These are phyloP conservation scores for Wallemia hederae DNA, from an alignment of 1,284 basidiomycete genomes.

Conservation along the genomic window DNA sequence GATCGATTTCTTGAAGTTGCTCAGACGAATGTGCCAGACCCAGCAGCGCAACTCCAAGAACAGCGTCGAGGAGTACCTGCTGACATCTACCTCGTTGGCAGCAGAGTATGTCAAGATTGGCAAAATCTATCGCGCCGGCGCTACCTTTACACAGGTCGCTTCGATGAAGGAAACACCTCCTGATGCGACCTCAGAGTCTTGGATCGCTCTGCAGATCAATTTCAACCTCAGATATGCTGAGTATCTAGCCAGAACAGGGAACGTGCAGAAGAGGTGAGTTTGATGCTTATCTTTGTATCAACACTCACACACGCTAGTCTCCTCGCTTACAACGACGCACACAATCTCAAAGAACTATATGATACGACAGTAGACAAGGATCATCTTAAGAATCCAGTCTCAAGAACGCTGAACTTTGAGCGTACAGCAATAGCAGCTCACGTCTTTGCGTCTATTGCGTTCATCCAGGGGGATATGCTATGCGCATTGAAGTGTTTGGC, in stretches of 20 bases:
- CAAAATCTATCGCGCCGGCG: conserved; percentile 31
- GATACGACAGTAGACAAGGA: conserved; percentile 13
- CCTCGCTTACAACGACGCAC: conserved; percentile 28
- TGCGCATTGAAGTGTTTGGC: conserved; percentile 30
- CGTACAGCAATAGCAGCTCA: conserved; percentile 37
- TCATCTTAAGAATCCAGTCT: conserved; percentile 24
- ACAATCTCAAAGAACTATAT: conserved; percentile 18
- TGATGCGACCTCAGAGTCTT: conserved; percentile 6
- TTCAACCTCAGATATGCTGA: conserved; percentile 37
- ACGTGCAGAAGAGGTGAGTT: conserved; percentile 30
- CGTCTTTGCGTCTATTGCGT: conserved; percentile 35
- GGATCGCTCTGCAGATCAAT: conserved; percentile 17
- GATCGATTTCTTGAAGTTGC: conserved; percentile 21
- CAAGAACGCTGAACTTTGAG: conserved; percentile 30
- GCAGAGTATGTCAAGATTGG: conserved; percentile 48
- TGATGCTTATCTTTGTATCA: neutral
- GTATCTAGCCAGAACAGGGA: conserved; percentile 30
- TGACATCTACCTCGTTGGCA: conserved; percentile 36
- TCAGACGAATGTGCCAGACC: conserved; percentile 26
- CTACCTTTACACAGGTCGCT: conserved; percentile 30
- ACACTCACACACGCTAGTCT: conserved; percentile 17
- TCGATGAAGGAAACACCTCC: conserved; percentile 21
- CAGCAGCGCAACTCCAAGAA: neutral
- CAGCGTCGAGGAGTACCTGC: conserved; percentile 27
- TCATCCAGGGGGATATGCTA: conserved; percentile 27